These are phyloP conservation scores for Scutellaria baicalensis DNA, from an alignment of 257 asterid species.

Conservation along the genomic window DNA sequence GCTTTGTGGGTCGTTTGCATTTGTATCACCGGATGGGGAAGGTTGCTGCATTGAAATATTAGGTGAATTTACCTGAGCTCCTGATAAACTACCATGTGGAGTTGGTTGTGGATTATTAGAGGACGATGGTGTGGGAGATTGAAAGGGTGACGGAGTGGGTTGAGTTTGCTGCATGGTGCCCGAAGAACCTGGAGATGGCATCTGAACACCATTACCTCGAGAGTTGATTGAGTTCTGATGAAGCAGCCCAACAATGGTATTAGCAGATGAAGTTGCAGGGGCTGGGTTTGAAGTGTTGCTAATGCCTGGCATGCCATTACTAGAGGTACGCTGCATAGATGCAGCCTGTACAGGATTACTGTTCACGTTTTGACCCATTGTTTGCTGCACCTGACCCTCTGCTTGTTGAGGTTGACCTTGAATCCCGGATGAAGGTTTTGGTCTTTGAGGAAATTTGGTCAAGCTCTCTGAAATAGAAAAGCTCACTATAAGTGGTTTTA, in stretches of 20 bases:
- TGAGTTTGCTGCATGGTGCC: constrained; percentile 47
- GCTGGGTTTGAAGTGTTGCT: constrained; percentile 33
- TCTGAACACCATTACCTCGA: constrained; percentile 49
- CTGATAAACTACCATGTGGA: constrained; percentile 43
- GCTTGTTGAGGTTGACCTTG: constrained; percentile 56
- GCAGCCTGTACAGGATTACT: constrained; percentile 31
- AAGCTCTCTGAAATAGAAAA: constrained; percentile 53
- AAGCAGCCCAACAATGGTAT: constrained; percentile 42
- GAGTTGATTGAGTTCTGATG: constrained; percentile 81
- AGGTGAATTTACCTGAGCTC: constrained; percentile 49
- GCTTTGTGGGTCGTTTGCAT: constrained; percentile 68
- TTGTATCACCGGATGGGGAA: constrained; percentile 44
- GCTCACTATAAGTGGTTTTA: no score
- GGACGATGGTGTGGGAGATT: constrained; percentile 63
- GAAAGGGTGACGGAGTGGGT: constrained; percentile 52
- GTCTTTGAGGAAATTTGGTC: constrained; percentile 58
- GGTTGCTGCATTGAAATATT: constrained; percentile 60
- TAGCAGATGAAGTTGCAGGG: constrained; percentile 39
- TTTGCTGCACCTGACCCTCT: constrained; percentile 43
- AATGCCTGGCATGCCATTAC: constrained; percentile 41
- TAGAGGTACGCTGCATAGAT: constrained; percentile 40
- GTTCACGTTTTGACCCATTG: constrained; percentile 38
- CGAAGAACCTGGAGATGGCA: constrained; percentile 73
- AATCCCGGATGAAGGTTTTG: constrained; percentile 37
- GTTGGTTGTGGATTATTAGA: constrained; percentile 57